Conservation (phyloP, 179 eudicot genomes). For the Carnegiea gigantea region DNA sequence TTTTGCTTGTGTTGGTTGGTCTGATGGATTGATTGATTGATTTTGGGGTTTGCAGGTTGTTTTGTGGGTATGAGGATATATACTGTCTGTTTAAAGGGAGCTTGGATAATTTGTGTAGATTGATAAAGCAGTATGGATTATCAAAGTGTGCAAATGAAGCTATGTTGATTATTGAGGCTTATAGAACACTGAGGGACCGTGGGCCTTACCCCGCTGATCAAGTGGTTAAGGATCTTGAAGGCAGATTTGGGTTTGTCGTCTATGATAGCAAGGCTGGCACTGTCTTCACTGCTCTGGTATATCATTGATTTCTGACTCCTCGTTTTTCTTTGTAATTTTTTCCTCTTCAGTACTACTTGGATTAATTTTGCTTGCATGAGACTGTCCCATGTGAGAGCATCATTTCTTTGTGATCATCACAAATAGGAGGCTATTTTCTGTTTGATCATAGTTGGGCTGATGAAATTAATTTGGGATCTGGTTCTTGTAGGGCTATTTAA, state of each 20-base stretch:
- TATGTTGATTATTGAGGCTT: constrained; percentile 77
- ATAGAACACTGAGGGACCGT: constrained; percentile 72
- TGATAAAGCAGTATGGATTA: constrained; percentile 65
- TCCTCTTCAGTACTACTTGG: background rate
- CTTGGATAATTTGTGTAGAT: constrained; percentile 65
- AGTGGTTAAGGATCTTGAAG: constrained; percentile 82
- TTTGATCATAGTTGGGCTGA: too few species aligned
- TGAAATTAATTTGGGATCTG: too few species aligned
- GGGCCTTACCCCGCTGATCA: constrained; percentile 93
- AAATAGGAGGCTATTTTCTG: too few species aligned
- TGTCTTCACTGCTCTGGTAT: constrained; percentile 83
- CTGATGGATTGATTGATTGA: too few species aligned
- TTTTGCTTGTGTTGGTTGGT: background rate
- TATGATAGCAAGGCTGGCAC: constrained; percentile 76
- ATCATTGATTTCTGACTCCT: too few species aligned
- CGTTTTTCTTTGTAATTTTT: background rate
- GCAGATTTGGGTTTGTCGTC: constrained; percentile 77
- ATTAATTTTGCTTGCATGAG: background rate
- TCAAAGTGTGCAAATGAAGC: constrained; percentile 65
- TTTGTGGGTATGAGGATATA: constrained; percentile 71
- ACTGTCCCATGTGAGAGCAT: background rate
- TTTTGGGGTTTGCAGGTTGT: constrained; percentile 44
- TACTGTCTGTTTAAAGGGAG: constrained; percentile 78
- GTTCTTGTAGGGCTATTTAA: background rate
- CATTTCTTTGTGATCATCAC: too few species aligned